Percentiles rank a stretch among this genome's conserved stretches.
Conservation (phyloP, 208 protist genomes). For the Blechomonas ayalai region DNA sequence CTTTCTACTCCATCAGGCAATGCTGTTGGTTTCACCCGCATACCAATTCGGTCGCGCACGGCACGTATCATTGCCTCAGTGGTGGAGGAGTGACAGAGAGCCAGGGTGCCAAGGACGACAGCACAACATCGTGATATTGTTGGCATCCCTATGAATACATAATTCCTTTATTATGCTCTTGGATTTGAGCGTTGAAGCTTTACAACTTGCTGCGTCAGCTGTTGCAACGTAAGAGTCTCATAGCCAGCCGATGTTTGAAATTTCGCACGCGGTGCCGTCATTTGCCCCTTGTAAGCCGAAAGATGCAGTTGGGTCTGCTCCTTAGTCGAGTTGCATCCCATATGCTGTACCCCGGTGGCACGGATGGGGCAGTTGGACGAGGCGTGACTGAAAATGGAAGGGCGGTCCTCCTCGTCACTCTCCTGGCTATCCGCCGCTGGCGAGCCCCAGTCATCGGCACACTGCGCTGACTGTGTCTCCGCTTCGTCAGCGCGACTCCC, state of each 20-base stretch:
- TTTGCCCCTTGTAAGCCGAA: conserved; percentile 19
- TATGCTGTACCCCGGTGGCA: conserved; percentile 54
- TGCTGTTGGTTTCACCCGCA: too few relatives aligned
- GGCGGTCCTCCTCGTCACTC: conserved; percentile 6
- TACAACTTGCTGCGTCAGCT: conserved; percentile 39
- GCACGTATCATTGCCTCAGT: too few relatives aligned
- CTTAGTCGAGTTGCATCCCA: conserved; percentile 42
- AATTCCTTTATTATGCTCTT: too few relatives aligned
- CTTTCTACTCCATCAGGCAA: too few relatives aligned
- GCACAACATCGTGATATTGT: too few relatives aligned
- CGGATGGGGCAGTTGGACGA: conserved; percentile 63
- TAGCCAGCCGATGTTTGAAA: neutral
- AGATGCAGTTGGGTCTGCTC: conserved; percentile 45
- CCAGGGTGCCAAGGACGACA: too few relatives aligned
- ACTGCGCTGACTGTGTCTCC: neutral
- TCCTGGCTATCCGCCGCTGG: neutral
- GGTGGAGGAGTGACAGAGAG: too few relatives aligned
- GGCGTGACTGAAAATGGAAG: conserved; percentile 75
- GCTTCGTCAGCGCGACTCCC: neutral
- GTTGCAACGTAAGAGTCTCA: conserved; percentile 34
- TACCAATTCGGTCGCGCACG: too few relatives aligned
- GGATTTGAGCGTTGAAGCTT: conserved; percentile 54
- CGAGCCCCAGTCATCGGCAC: neutral
- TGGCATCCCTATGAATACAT: too few relatives aligned
- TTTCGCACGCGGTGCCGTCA: conserved; percentile 18